phyloP scores from a whole-genome alignment of 192 early-diverging fungal species.

The Coemansia sp. region DNA sequence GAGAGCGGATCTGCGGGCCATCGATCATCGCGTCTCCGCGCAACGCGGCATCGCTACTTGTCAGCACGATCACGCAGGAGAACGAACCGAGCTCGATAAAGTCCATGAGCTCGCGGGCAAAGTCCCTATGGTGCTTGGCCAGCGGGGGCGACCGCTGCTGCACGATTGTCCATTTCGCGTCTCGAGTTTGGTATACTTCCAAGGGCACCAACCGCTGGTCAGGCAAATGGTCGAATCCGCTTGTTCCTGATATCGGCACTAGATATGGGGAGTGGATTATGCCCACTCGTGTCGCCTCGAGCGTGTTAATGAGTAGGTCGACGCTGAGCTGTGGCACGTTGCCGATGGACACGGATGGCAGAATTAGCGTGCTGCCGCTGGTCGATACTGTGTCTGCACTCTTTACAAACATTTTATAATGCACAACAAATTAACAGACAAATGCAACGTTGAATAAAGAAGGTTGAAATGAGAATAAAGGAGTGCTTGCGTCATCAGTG shows the following conservation, averaged over 20 bases:
- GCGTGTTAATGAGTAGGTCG: slow-evolving; percentile 69
- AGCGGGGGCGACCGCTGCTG: slow-evolving; percentile 71
- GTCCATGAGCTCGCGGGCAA: slow-evolving; percentile 56
- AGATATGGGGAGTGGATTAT: slow-evolving; percentile 60
- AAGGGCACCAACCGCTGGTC: slow-evolving; percentile 28
- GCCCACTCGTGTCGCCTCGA: slow-evolving; percentile 62
- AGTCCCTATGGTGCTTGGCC: slow-evolving; percentile 51
- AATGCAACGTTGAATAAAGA: neutral
- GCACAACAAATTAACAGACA: neutral
- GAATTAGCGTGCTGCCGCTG: slow-evolving; percentile 33
- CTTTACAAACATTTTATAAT: slow-evolving; percentile 1
- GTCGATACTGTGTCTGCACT: neutral
- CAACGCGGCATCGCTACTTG: slow-evolving; percentile 68
- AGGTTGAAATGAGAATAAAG: neutral
- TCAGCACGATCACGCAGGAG: slow-evolving; percentile 59
- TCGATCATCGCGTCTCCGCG: slow-evolving; percentile 64
- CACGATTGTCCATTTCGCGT: slow-evolving; percentile 64
- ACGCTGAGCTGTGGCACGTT: slow-evolving; percentile 74
- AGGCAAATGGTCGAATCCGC: slow-evolving; percentile 42
- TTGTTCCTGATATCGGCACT: slow-evolving; percentile 61
- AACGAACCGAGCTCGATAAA: slow-evolving; percentile 61
- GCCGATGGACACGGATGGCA: slow-evolving; percentile 72
- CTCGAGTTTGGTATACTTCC: slow-evolving; percentile 67
- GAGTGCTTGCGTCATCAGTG: slow-evolving; percentile 1
- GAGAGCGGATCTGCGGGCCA: slow-evolving; percentile 48